These are phyloP conservation scores for Cytospora leucostoma DNA, from an alignment of 2,329 filamentous ascomycete species.

Conservation along the genomic window DNA sequence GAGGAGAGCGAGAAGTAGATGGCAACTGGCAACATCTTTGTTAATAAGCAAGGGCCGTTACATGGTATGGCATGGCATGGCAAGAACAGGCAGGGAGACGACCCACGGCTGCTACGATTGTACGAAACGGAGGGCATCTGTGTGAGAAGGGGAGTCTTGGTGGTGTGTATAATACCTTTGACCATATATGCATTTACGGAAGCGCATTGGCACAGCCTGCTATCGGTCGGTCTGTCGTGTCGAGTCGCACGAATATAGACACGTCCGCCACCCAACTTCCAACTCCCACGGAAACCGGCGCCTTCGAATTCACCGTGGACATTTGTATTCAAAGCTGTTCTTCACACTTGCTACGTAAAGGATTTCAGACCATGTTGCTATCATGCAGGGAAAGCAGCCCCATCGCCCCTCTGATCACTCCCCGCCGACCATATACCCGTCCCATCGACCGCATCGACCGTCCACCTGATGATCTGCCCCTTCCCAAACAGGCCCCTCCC, in stretches of 20 bases:
- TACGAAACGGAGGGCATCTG: neutral
- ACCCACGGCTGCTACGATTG: neutral
- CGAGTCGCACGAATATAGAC: neutral
- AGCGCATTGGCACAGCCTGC: neutral
- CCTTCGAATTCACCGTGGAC: neutral
- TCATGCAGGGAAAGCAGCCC: constrained; percentile 61
- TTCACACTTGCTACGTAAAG: too few relatives aligned
- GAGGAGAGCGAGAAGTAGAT: constrained; percentile 41
- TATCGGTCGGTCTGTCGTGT: neutral
- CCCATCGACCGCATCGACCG: constrained; percentile 69
- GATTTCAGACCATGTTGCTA: too few relatives aligned
- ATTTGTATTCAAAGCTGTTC: neutral
- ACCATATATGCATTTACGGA: constrained; percentile 5
- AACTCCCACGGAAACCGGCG: neutral
- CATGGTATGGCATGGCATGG: constrained; percentile 3
- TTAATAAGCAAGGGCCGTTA: neutral
- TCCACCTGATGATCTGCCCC: constrained; percentile 81
- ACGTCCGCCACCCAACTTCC: neutral
- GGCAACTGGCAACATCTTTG: constrained; percentile 26
- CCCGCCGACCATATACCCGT: constrained; percentile 80
- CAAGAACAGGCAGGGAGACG: neutral
- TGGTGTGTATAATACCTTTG: constrained; percentile 10
- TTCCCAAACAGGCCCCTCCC: constrained; percentile 74
- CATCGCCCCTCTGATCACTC: constrained; percentile 86
- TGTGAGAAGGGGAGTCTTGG: constrained; percentile 1